phyloP scores from a whole-genome alignment of 306 rosid species.

The Pterocarpus santalinus region DNA sequence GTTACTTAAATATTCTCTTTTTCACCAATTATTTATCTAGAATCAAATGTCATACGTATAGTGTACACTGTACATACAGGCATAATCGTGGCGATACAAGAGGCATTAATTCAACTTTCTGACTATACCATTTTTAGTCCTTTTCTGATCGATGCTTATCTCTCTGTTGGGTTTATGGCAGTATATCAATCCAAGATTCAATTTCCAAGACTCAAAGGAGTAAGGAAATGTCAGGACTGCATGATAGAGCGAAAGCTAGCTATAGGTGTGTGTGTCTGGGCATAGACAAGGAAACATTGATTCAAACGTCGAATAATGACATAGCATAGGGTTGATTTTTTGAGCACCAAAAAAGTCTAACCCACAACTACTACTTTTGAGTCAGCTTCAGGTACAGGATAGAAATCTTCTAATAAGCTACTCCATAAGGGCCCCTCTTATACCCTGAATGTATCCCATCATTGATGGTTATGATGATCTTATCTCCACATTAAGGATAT shows the following conservation, averaged over 20 bases:
- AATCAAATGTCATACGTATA: background rate
- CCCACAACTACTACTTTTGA: constrained; percentile 55
- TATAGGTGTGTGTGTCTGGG: constrained; percentile 31
- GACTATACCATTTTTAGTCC: constrained; percentile 33
- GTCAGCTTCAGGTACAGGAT: constrained; percentile 55
- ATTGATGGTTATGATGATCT: constrained; percentile 51
- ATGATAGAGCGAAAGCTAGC: constrained; percentile 41
- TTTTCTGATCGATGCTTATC: constrained; percentile 16
- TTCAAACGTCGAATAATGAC: constrained; percentile 48
- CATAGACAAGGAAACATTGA: constrained; percentile 47
- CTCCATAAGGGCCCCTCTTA: constrained; percentile 39
- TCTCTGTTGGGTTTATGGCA: constrained; percentile 21
- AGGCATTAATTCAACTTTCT: constrained; percentile 11
- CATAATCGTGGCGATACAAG: background rate
- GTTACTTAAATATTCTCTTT: constrained; percentile 18
- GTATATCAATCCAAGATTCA: constrained; percentile 36
- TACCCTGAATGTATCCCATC: constrained; percentile 60
- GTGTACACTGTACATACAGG: background rate
- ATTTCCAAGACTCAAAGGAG: constrained; percentile 39
- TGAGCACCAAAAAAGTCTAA: constrained; percentile 41
- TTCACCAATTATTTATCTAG: constrained; percentile 54
- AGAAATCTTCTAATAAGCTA: constrained; percentile 39
- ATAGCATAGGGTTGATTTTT: constrained; percentile 39
- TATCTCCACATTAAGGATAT: constrained; percentile 55
- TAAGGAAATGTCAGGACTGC: constrained; percentile 42